A percentile compares a stretch with the other conserved stretches of the same genome.
Evolutionary conservation across 805 yeast species (phyloP).

Genomic region (Kodamaea jinghongensis): DNA sequence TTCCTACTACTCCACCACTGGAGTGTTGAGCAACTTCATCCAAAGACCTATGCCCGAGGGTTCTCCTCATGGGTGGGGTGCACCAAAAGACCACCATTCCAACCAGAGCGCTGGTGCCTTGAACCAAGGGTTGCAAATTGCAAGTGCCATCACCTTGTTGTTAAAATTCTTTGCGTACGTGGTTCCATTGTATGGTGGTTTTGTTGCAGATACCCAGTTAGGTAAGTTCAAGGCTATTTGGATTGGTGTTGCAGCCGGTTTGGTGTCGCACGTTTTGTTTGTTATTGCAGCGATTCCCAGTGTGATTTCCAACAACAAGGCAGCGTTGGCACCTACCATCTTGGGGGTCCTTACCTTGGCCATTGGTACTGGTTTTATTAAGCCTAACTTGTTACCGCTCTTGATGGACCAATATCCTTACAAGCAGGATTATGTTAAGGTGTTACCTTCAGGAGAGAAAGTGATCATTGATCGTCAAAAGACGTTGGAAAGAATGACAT

Average conservation of each 20-base stretch:
- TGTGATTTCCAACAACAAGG: constrained; percentile 31
- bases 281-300: constrained; percentile 47
- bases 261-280: constrained; percentile 45
- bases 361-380: constrained; percentile 51
- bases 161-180: constrained; percentile 49
- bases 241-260: constrained; percentile 47
- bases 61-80: constrained; percentile 46
- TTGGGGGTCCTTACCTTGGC: constrained; percentile 40
- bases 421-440: constrained; percentile 55
- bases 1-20: constrained; percentile 47
- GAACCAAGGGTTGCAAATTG: constrained; percentile 41
- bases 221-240: constrained; percentile 50
- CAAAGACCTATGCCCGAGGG: constrained; percentile 50
- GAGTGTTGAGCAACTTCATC: constrained; percentile 46
- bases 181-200: constrained; percentile 51
- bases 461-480: constrained; percentile 55
- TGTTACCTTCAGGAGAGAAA: constrained; percentile 57
- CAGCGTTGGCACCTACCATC: constrained; percentile 36
- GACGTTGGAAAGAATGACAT: constrained; percentile 38
- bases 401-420: constrained; percentile 52
- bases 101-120: constrained; percentile 50
- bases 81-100: constrained; percentile 23
- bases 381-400: constrained; percentile 50
- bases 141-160: constrained; percentile 45
- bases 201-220: constrained; percentile 45